Base-by-base conservation (phyloP, 2,329 filamentous ascomycete species). In the Thielaviopsis euricoi region DNA sequence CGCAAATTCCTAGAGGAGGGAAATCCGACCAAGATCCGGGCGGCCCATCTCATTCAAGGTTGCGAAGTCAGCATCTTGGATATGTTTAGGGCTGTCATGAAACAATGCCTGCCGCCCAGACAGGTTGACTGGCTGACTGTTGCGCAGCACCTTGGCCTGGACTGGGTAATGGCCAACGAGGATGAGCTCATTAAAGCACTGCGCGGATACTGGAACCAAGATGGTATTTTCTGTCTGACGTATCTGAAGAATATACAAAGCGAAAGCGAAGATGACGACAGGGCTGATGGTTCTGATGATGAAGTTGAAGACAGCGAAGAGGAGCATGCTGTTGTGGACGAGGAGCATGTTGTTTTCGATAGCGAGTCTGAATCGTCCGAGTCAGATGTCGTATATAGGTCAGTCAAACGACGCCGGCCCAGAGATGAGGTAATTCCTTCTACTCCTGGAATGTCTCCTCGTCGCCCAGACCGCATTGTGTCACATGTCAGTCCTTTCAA, bases 41-140 rank as follows among this genome's bases (percentile, higher is more conserved):
- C 43, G 7, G 7, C 12, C 17, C 43, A 21, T 17, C 7, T 17
- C n/a, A 54, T 60, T 33, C 29, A 50, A n/a, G 68, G 68, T 4
- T 68, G 62, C n/a, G 61, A 61, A 0, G 64, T 81, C 10, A 70
- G 73, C 5, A 62, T 78, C 2, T 80, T 71, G 67, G 66, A 74
- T 10, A 64, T 81, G 0, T 72, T 70, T 63, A 60, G 67, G 48
- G 68, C 68, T 6, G 68, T 73, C 17, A 64, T 62, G 13, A 63
- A 63, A 2, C 70, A 74, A 53, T 60, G 68, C 4, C 60, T 68
- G 46, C 63, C 68, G 2, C 60, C 62, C 12, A 64, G 64, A 13
- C 64, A 71, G n/a, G 65, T 74, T 12, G 70, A 80, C 62, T 81
- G 78, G 79, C 63, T 66, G 22, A 62, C 64, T 50, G 68, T 80